Evolutionary conservation across 495 filamentous ascomycete species (phyloP).

Genomic region (Barbatosphaeria neglecta): DNA sequence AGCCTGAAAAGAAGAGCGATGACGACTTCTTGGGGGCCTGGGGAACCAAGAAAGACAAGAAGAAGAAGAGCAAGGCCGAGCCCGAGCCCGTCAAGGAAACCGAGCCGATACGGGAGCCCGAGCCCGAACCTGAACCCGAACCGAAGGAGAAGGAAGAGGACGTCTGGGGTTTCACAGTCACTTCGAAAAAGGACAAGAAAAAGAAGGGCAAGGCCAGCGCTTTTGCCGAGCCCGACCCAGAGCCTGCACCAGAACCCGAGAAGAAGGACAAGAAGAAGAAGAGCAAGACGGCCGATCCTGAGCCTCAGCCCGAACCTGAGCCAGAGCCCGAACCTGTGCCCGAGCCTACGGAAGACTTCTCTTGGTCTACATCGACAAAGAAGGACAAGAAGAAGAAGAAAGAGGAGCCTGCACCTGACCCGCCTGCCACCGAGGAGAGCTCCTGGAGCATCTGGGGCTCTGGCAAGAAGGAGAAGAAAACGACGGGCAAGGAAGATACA

Average conservation of each 20-base stretch:
- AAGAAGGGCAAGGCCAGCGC: slow-evolving; percentile 8
- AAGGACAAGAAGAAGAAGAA: slow-evolving; percentile 33
- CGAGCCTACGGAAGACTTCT: slow-evolving; percentile 13
- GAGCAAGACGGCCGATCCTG: not conserved
- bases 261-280: slow-evolving; percentile 15
- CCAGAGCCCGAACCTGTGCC: slow-evolving; percentile 4
- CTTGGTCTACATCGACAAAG: slow-evolving; percentile 16
- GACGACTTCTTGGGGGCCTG: slow-evolving; percentile 6
- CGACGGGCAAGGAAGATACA: slow-evolving; percentile 2
- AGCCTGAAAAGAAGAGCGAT: slow-evolving; percentile 4
- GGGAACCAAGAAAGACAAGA: slow-evolving; percentile 11
- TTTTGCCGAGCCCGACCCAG: slow-evolving; percentile 5
- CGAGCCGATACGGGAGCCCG: too few species aligned
- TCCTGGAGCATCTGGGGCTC: slow-evolving; percentile 27
- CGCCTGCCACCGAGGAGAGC: slow-evolving; percentile 8
- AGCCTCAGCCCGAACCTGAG: not conserved
- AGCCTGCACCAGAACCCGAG: slow-evolving; percentile 8
- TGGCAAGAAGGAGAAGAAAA: slow-evolving; percentile 17
- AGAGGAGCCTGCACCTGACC: slow-evolving; percentile 10
- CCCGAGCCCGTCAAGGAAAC: too few species aligned
- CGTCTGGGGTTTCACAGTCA: slow-evolving; percentile 1
- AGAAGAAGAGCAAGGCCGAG: slow-evolving; percentile 8
- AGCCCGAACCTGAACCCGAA: slow-evolving; percentile 5
- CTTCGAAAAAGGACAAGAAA: slow-evolving; percentile 10
- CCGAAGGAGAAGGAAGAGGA: slow-evolving; percentile 11